A percentile compares a stretch with the other conserved stretches of the same genome.
These are phyloP conservation scores for Malus domestica DNA, from an alignment of 306 rosid species.

Conservation along the genomic window DNA sequence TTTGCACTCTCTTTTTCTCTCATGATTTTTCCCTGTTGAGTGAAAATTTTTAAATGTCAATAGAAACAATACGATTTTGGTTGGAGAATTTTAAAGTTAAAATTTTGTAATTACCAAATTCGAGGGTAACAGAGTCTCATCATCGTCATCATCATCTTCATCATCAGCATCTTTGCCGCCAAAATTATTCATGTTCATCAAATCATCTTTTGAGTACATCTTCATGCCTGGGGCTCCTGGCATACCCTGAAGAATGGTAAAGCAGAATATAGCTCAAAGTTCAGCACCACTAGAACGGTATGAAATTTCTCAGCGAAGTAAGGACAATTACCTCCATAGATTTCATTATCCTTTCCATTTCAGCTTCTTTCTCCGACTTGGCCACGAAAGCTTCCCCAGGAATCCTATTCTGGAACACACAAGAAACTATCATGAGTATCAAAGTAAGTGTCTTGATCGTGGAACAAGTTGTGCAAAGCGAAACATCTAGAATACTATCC, in stretches of 20 bases:
- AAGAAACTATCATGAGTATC: neutral
- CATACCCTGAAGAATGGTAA: slow-evolving; percentile 64
- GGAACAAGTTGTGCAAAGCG: neutral
- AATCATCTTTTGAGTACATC: slow-evolving; percentile 90
- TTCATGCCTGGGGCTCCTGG: slow-evolving; percentile 99
- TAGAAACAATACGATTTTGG: neutral
- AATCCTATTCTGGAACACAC: slow-evolving; percentile 56
- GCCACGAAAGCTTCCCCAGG: slow-evolving; percentile 84
- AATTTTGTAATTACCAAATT: slow-evolving; percentile 51
- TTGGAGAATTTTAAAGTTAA: neutral
- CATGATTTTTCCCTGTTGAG: slow-evolving; percentile 60
- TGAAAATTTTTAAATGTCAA: neutral
- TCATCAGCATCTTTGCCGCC: slow-evolving; percentile 56
- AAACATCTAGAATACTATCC: neutral
- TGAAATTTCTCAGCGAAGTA: neutral
- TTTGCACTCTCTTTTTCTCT: slow-evolving; percentile 46
- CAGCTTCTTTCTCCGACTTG: slow-evolving; percentile 85
- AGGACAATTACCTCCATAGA: slow-evolving; percentile 78
- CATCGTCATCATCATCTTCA: slow-evolving; percentile 55
- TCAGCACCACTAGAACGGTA: neutral
- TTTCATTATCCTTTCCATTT: slow-evolving; percentile 81
- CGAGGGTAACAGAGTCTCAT: slow-evolving; percentile 42
- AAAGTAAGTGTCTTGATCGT: neutral
- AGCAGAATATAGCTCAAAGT: slow-evolving; percentile 4
- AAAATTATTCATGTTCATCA: slow-evolving; percentile 71